Conservation (phyloP, 148 eudicot species). For the Vaccinium corymbosum region DNA sequence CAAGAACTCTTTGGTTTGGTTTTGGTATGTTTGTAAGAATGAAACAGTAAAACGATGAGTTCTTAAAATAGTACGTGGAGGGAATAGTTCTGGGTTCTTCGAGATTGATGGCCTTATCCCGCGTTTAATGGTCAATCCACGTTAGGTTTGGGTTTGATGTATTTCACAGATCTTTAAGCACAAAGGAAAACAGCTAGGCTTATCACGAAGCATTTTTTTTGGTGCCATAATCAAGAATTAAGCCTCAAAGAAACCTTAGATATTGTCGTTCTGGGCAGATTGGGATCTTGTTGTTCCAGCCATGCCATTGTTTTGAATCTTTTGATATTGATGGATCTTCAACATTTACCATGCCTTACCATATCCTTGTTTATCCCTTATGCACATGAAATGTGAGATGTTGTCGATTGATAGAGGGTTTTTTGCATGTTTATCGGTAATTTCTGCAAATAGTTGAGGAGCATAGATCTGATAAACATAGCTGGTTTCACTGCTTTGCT, state of each 20-base stretch:
- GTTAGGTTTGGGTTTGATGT: not conserved
- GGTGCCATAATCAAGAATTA: not conserved
- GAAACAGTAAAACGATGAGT: not conserved
- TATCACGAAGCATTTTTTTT: not conserved
- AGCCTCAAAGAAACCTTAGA: not conserved
- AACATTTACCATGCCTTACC: not conserved
- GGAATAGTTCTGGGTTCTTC: not conserved
- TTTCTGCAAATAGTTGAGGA: not conserved
- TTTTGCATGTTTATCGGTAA: not conserved
- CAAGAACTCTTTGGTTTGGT: not conserved
- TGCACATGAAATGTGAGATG: not conserved
- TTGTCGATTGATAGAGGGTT: not conserved
- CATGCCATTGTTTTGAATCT: not conserved
- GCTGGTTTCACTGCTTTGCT: not conserved
- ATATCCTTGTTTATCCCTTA: not conserved
- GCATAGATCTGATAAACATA: not conserved
- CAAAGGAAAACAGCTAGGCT: not conserved
- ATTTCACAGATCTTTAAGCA: not conserved
- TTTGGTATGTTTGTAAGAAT: not conserved
- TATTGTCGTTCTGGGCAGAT: not conserved
- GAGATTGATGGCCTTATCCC: not conserved
- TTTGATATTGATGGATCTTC: not conserved
- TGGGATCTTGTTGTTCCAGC: not conserved
- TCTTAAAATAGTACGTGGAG: not conserved
- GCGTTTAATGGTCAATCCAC: not conserved